A percentile compares a stretch with the other conserved stretches of the same genome.
phyloP scores from a whole-genome alignment of 306 rosid genomes.

The Parietaria judaica region DNA sequence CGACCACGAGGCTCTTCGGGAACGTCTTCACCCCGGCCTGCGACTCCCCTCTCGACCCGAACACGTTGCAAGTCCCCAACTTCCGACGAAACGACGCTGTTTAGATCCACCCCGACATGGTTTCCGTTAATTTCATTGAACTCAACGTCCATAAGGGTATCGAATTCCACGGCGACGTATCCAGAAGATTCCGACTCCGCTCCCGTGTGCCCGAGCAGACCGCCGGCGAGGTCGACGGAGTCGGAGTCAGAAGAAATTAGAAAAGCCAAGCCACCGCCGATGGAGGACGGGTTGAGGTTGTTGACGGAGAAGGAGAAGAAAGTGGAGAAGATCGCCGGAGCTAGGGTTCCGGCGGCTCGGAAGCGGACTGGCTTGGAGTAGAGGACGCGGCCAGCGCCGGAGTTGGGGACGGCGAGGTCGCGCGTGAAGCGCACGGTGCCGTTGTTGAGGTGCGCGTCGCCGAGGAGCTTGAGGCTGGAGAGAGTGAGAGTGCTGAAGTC shows the following conservation, averaged over 20 bases:
- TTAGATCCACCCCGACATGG: conserved; percentile 90
- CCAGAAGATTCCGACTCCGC: conserved; percentile 14
- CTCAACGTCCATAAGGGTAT: conserved; percentile 83
- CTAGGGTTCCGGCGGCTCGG: conserved; percentile 38
- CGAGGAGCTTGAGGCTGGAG: no score
- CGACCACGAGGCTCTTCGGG: no score
- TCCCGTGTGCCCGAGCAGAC: conserved; percentile 48
- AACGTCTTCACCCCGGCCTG: no score
- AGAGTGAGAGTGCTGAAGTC: no score
- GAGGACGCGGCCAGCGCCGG: no score
- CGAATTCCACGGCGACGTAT: conserved; percentile 79
- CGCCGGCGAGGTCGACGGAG: conserved; percentile 60
- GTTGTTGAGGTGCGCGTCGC: no score
- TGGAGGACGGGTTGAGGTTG: conserved; percentile 80
- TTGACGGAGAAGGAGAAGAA: conserved; percentile 72
- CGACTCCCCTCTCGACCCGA: conserved; percentile 30
- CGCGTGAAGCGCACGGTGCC: no score
- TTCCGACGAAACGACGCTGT: conserved; percentile 54
- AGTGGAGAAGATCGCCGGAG: conserved; percentile 64
- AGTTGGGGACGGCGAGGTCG: no score
- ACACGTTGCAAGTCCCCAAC: conserved; percentile 44
- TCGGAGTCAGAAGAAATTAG: conserved; percentile 57
- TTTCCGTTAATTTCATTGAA: conserved; percentile 83
- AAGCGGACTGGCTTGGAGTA: conserved; percentile 59
- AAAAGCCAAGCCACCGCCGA: conserved; percentile 75